Base-by-base conservation (phyloP, 805 yeast species). In the Candida maltosa region DNA sequence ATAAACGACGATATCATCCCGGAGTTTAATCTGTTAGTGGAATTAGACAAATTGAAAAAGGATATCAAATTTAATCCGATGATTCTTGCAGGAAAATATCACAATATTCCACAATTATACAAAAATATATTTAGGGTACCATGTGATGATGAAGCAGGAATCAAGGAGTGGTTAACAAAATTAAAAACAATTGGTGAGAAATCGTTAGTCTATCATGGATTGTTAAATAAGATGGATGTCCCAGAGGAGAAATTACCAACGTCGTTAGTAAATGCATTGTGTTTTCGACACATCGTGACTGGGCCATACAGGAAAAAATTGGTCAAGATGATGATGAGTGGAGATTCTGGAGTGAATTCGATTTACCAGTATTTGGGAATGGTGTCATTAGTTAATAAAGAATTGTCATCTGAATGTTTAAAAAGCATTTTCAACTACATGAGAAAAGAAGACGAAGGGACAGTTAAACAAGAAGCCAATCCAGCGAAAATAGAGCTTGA, bases 341-440 rank as follows among this genome's bases (percentile, higher is more conserved):
- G 17, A 14, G 11, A 16, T 7, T 16, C n/a, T 18, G 31, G 25
- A 12, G 16, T 26, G 19, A 34, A 29, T 24, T 15, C 16, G 2
- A 28, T 29, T 24, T 34, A 21, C 20, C 38, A 34, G 26, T 34
- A 21, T 16, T 9, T 34, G 12, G 38, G 38, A 6, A 21, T 29
- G 16, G 28, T 20, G 10, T 16, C 33, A 16, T 16, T 34, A 5
- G 25, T 34, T 5, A 29, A 34, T 26, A 24, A 28, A 17, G n/a
- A 10, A 6, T n/a, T 34, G n/a, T 9, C 37, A 5, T 11, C 12
- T 16, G 11, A n/a, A 17, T 8, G 14, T n/a, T n/a, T 33, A 3
- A 21, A 26, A 11, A 5, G 19, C 9, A 22, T 32, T 15, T 8
- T n/a, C n/a, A 6, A 14, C 25, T 22, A 12, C 25, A 22, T 12